Percentiles rank a stretch among this genome's conserved stretches.
These are phyloP conservation scores for Blastocystis sp. DNA, from an alignment of 352 stramenopile species.

Conservation along the genomic window DNA sequence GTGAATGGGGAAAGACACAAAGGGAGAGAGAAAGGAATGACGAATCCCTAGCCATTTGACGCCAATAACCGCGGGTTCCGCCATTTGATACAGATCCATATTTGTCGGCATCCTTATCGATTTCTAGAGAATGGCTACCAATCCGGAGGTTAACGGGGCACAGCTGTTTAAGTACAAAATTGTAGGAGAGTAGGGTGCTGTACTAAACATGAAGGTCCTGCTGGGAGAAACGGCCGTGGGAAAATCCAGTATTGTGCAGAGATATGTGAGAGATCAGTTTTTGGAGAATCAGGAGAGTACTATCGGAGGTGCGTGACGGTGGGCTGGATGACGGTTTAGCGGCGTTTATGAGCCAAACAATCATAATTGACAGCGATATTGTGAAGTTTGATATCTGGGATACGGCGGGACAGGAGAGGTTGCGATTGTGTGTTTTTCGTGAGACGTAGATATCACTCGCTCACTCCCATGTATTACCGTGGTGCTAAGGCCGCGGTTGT, in stretches of 20 bases:
- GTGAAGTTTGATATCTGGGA: slow-evolving; percentile 95
- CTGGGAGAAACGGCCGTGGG: slow-evolving; percentile 86
- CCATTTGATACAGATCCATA: background rate
- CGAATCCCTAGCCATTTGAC: background rate
- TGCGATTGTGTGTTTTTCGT: slow-evolving; percentile 27
- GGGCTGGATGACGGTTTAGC: slow-evolving; percentile 72
- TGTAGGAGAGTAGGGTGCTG: background rate
- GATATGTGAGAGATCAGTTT: slow-evolving; percentile 95
- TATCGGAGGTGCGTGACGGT: slow-evolving; percentile 77
- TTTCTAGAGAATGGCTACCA: slow-evolving; percentile 21
- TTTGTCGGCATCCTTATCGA: background rate
- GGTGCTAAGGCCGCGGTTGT: slow-evolving; percentile 91
- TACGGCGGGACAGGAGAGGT: slow-evolving; percentile 89
- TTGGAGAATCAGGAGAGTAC: slow-evolving; percentile 90
- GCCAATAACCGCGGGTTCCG: background rate
- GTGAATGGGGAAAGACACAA: background rate
- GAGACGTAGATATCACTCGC: slow-evolving; percentile 78
- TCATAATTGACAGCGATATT: slow-evolving; percentile 83
- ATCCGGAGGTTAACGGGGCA: slow-evolving; percentile 36
- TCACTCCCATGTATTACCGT: slow-evolving; percentile 97
- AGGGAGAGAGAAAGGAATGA: background rate
- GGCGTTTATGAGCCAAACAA: slow-evolving; percentile 93
- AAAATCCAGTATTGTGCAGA: slow-evolving; percentile 89
- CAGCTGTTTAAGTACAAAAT: slow-evolving; percentile 68
- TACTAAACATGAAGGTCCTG: slow-evolving; percentile 74